A percentile compares a stretch with the other conserved stretches of the same genome.
Conservation (phyloP, 2,329 filamentous ascomycete species). For the Epicoccum sorghinum region DNA sequence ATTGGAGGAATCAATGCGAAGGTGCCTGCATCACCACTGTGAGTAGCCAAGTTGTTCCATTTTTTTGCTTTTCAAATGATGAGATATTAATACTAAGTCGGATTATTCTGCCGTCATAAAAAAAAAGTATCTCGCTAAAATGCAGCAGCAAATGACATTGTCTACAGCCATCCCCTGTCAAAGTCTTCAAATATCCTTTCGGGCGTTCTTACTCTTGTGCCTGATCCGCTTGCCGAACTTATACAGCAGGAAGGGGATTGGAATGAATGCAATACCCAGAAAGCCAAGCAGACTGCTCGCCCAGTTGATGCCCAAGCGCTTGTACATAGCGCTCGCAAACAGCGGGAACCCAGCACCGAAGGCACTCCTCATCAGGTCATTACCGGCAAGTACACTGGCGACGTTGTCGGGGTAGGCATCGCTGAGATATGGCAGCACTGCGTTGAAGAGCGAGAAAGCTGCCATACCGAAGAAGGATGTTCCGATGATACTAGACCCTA, state of each 20-base stretch:
- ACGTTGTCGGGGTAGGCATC: slow-evolving; percentile 52
- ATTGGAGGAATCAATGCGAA: too few species aligned
- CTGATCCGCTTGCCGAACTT: slow-evolving; percentile 50
- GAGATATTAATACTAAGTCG: too few species aligned
- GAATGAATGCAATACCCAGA: slow-evolving; percentile 52
- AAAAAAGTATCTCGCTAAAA: neutral
- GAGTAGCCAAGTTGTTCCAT: too few species aligned
- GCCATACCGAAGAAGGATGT: slow-evolving; percentile 46
- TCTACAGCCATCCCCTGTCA: neutral
- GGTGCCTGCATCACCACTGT: too few species aligned
- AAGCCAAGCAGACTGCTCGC: slow-evolving; percentile 51
- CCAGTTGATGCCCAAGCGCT: slow-evolving; percentile 49
- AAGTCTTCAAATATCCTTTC: slow-evolving; percentile 47
- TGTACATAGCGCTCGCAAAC: slow-evolving; percentile 38
- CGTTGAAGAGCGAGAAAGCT: slow-evolving; percentile 54
- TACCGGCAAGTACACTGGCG: slow-evolving; percentile 53
- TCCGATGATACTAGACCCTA: slow-evolving; percentile 36
- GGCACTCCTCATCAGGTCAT: slow-evolving; percentile 50
- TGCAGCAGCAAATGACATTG: neutral
- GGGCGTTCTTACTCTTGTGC: slow-evolving; percentile 49
- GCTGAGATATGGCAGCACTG: slow-evolving; percentile 53
- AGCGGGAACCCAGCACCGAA: slow-evolving; percentile 53
- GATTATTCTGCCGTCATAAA: slow-evolving; percentile 16
- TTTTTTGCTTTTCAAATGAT: too few species aligned
- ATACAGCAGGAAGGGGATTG: slow-evolving; percentile 55